Evolutionary conservation across 176 grass and related monocot species (phyloP), one percentile per base, ranked within the genome.

Genomic region (Eragrostis nindensis): DNA sequence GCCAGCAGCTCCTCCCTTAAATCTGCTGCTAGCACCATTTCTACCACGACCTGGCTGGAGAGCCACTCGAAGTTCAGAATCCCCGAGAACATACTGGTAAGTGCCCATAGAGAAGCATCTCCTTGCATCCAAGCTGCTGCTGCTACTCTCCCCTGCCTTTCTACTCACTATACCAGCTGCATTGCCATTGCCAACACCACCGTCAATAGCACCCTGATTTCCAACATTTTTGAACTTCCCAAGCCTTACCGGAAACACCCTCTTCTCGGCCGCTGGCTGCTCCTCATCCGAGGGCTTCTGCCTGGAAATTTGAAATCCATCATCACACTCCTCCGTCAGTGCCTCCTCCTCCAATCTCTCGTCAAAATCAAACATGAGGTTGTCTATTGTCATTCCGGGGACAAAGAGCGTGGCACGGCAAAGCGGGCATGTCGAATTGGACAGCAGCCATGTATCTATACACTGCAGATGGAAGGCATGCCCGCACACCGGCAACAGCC

Each of bases 61-160:
- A 72, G 91, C 73, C 22, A 94, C 91, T 82, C 84, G 76, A 62
- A 94, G 76, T 60, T 87, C 81, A 47, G 84, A 86, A 78, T 82
- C 78, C 19, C 85, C 88, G 11, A 94, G 88, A 82, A 94, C 80
- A 78, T 90, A 94, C 60, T 88, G 91, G 52, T 88, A 94, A n/a
- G 91, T 90, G 17, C 91, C 85, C 91, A 90, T 94, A 30, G 88
- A 90, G 85, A 86, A 80, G 56, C 91, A 94, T 71, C 88, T 86
- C 82, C 88, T 94, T 42, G 91, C 85, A 86, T 88, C 82, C 68
- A 94, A 87, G 77, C 86, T 94, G 72, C 85, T 90, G 70, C 85
- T 94, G 66, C 91, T 90, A 49, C 76, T 79, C 73, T 93, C 87
- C n/a, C 91, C 82, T 72, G 68, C 72, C 55, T 90, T 85, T 19